Conservation (phyloP, 805 yeast species). For the Debaryomyces castellii region DNA sequence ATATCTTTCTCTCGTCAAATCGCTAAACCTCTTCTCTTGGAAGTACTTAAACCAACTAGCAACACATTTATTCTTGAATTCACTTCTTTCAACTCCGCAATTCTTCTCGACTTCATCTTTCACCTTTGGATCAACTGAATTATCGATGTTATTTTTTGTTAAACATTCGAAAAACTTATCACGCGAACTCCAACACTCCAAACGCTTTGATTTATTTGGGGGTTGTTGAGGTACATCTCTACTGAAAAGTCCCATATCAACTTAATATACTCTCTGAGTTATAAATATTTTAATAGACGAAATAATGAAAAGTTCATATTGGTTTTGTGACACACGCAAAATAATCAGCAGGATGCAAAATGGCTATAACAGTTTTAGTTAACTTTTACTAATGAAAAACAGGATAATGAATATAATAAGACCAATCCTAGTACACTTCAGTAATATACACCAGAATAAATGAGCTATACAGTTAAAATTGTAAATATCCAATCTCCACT, state of each 20-base stretch:
- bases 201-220: constrained; percentile 67
- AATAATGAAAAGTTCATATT: neutral
- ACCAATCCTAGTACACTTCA: too few species aligned
- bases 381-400: too few species aligned
- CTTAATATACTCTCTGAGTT: neutral
- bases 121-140: constrained; percentile 60
- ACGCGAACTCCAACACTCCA: constrained; percentile 87
- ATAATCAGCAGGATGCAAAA: neutral
- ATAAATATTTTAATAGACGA: neutral
- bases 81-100: constrained; percentile 58
- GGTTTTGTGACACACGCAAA: neutral
- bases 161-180: constrained; percentile 77
- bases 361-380: too few species aligned
- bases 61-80: constrained; percentile 74
- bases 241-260: constrained; percentile 52
- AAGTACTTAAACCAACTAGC: constrained; percentile 87
- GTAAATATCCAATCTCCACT: too few species aligned
- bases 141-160: constrained; percentile 62
- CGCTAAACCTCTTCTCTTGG: constrained; percentile 84
- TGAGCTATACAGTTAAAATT: too few species aligned
- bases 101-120: constrained; percentile 46
- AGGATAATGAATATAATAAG: too few species aligned
- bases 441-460: neutral
- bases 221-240: constrained; percentile 37
- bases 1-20: constrained; percentile 65